Base-by-base conservation (phyloP, 768 basidiomycete genomes). In the Brasilioporus rufonigricans region DNA sequence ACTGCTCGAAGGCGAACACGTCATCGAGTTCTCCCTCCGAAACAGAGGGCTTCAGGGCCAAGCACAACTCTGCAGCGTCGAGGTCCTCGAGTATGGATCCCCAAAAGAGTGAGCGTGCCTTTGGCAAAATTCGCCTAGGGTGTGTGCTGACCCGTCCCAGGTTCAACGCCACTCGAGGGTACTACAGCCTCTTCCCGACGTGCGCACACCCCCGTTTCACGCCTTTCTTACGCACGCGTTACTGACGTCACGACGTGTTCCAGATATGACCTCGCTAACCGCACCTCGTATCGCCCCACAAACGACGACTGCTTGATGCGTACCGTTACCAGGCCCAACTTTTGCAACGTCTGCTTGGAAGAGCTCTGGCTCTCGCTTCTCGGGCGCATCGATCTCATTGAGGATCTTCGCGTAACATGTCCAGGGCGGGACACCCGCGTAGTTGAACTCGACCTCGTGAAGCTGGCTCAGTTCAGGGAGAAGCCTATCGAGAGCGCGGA, bases 291-390 rank as follows among this genome's bases (percentile, higher is more conserved):
- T 69, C 80, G 90, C n/a, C 90, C 90, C 4, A 91, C 89, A 3
- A 89, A 90, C 59, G 84, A 89, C 56, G 86, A 84, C 66, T 91
- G 90, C 65, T 81, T 91, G 44, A 91, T 92, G 90, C 87, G 90
- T 39, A 72, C 74, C 50, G 84, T 89, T 39, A 83, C 79, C 27
- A 76, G 79, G 0, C 84, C 87, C 51, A 80, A 86, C 63, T 87
- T 91, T 65, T 91, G 90, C 76, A 82, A 76, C 58, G 84, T 81
- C 48, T 92, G 90, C 64, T 62, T 80, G 14, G 90, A 91, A 59
- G 87, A 80, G 6, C 80, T 91, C 31, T 91, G 90, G 89, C 70
- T 81, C 44, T 75, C 81, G 18, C 80, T 90, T 21, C 76, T 90
- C 9, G 67, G 70, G 40, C 78, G 78, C 33, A 71, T 91, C 50